Base-by-base conservation (phyloP, 371 early-diverging fungal genomes). In the Capillidium rhysosporum region DNA sequence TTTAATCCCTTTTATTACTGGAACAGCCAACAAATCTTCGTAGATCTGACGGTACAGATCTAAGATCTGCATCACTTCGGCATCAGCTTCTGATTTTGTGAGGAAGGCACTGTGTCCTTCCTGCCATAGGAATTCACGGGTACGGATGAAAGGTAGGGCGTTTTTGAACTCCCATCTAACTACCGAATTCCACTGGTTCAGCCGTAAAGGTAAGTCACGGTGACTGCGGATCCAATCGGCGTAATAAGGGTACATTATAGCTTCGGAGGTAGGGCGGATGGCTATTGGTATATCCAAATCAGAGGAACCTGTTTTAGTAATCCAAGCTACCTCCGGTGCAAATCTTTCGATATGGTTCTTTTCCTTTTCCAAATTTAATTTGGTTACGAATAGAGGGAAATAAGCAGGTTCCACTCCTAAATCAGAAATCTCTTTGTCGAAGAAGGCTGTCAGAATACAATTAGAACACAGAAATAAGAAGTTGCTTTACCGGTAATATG, bases 121-220 rank as follows among this genome's bases (percentile, higher is more conserved):
- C 69, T 99, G 99, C 99, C 99, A 99, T 60, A 99, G 74, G 76
- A 99, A 99, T 75, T 99, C 99, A 62, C 99, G 86, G 18, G 99
- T 98, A 59, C 99, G 80, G 57, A 99, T 73, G 80, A 99, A 99
- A 49, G 99, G 99, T 69, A 95, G 92, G 52, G 99, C 97, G 66
- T 97, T 85, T 75, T 98, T 98, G 71, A 99, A 96, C 75, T 99
- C 99, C 99, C 99, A 99, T 59, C 99, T 84, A 40, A 99, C 94
- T 55, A 99, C 98, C 64, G 92, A 96, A 75, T 98, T 97, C 99
- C 99, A 99, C 74, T 99, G 99, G 75, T 99, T 99, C 54, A 98
- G 65, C 61, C 94, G 82, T 52, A 99, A 71, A 39, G 99, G 99
- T 48, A 99, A 78, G 70, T 99, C 99, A 64, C 99, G 89, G 69